A percentile compares a stretch with the other conserved stretches of the same genome.
Conservation (phyloP, 2,329 filamentous ascomycete species). For the Phialocephala subalpina region DNA sequence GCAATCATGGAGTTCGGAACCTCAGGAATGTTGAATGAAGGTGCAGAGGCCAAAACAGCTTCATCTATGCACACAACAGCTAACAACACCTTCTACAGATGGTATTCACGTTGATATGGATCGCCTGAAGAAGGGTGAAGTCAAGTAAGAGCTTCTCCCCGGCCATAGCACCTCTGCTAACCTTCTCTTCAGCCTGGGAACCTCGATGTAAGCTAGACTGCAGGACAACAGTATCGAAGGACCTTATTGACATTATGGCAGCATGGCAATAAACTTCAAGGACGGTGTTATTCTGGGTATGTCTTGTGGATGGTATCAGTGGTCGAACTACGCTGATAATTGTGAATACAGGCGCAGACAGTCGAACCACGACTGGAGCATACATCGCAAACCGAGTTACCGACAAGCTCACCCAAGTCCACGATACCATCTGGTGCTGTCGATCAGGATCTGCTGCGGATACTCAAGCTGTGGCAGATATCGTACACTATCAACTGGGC, state of each 20-base stretch:
- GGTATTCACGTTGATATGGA: conserved; percentile 99
- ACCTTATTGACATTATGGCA: conserved; percentile 50
- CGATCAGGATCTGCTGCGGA: conserved; percentile 96
- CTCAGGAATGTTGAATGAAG: conserved; percentile 69
- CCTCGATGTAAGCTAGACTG: conserved; percentile 79
- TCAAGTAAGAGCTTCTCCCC: conserved; percentile 77
- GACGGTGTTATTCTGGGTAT: conserved; percentile 92
- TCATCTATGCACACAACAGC: conserved; percentile 33
- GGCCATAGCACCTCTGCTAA: conserved; percentile 25
- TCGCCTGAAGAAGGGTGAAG: conserved; percentile 96
- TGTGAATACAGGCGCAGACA: conserved; percentile 76
- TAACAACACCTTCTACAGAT: conserved; percentile 61
- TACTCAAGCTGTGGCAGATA: conserved; percentile 97
- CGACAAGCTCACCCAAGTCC: conserved; percentile 97
- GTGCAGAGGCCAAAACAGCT: conserved; percentile 50
- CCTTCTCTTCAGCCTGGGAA: conserved; percentile 75
- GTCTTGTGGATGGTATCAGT: conserved; percentile 35
- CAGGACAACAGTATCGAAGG: conserved; percentile 28
- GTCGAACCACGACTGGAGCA: conserved; percentile 93
- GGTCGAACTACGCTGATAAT: conserved; percentile 22
- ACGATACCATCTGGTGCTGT: conserved; percentile 99
- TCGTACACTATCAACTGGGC: conserved; percentile 95
- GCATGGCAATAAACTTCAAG: conserved; percentile 99
- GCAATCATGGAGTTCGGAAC: conserved; percentile 68
- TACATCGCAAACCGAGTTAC: conserved; percentile 99